Evolutionary conservation across 768 basidiomycete species (phyloP), one percentile per base, ranked within the genome.

Genomic region (Mycena galopus): DNA sequence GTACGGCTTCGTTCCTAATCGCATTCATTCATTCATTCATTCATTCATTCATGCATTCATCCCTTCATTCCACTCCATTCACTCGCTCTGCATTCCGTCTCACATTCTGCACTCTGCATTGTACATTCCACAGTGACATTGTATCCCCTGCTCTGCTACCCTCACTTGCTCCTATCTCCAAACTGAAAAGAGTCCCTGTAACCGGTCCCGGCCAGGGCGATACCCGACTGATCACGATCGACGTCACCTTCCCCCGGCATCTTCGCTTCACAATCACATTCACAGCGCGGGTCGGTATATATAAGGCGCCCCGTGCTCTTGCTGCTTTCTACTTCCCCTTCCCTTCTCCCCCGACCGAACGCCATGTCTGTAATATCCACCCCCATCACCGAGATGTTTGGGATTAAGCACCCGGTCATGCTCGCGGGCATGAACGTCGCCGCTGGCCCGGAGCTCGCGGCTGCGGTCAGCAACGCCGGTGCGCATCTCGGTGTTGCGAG

Each of bases 381-480:
- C 7, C 94, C 94, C n/a, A 88, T 97, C 75, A 97, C 96, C 37
- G 88, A 96, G 82, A 86, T 96, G 66, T 96, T 97, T 81, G 91
- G 91, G 63, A 94, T 97, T 81, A 90, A 93, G 83, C 96, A 97
- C 79, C 96, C 96, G 51, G 89, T 97, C 75, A 80, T 97, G 64
- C 90, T 97, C 27, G 96, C 96, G 75, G 96, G 84, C 32, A 86
- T 85, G 85, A 84, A 85, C 71, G 82, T 85, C n/a, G 83, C 82
- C 73, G 65, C 72, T 11, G 91, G 71, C 37, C 72, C 96, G 23
- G 95, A 96, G 81, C 90, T 97, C 35, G 96, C 96, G 27, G 96
- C 96, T 47, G 96, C 95, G 32, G 96, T 97, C 67, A 96, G 95
- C 59, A 98, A 97, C 77, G 96, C 96, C 27, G 96, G 96, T 57